Evolutionary conservation across 495 filamentous ascomycete species (phyloP).

Genomic region (Pyrenula massariospora): DNA sequence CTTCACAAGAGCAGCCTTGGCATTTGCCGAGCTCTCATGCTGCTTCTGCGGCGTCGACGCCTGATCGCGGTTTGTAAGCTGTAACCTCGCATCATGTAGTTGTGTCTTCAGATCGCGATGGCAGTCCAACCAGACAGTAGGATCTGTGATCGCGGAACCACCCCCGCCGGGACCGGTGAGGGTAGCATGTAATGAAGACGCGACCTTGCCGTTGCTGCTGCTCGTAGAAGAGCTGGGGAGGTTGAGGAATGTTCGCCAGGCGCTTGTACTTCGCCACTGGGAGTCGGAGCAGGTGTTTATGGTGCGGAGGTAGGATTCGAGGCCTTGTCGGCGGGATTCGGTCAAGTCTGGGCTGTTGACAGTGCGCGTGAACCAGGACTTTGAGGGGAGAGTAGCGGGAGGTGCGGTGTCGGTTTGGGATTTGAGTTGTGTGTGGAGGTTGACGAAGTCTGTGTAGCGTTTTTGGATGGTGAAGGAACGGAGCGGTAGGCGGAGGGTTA

Average conservation of each 20-base stretch:
- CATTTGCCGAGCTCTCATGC: slow-evolving; percentile 68
- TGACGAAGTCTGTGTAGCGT: slow-evolving; percentile 85
- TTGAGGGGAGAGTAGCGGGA: slow-evolving; percentile 59
- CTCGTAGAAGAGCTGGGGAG: slow-evolving; percentile 48
- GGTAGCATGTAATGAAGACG: slow-evolving; percentile 26
- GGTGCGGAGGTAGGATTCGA: slow-evolving; percentile 72
- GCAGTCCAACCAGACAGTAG: slow-evolving; percentile 76
- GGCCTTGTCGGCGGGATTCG: slow-evolving; percentile 60
- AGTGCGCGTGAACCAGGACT: slow-evolving; percentile 80
- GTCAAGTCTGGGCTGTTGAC: slow-evolving; percentile 63
- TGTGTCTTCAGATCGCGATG: slow-evolving; percentile 71
- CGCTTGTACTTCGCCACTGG: slow-evolving; percentile 74
- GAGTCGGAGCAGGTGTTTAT: slow-evolving; percentile 67
- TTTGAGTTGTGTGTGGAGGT: slow-evolving; percentile 60
- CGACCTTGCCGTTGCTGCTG: slow-evolving; percentile 26
- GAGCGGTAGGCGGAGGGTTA: slow-evolving; percentile 76
- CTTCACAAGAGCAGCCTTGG: slow-evolving; percentile 71
- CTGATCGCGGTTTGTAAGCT: slow-evolving; percentile 64
- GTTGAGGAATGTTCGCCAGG: slow-evolving; percentile 80
- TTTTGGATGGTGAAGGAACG: slow-evolving; percentile 80
- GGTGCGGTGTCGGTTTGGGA: slow-evolving; percentile 48
- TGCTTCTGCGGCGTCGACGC: slow-evolving; percentile 53
- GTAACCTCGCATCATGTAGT: slow-evolving; percentile 70
- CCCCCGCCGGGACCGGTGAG: slow-evolving; percentile 32
- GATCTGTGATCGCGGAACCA: slow-evolving; percentile 50